Evolutionary conservation across 2,329 filamentous ascomycete genomes (phyloP), one percentile per base, ranked within the genome.

Genomic region (Gliomastix tumulicola): DNA sequence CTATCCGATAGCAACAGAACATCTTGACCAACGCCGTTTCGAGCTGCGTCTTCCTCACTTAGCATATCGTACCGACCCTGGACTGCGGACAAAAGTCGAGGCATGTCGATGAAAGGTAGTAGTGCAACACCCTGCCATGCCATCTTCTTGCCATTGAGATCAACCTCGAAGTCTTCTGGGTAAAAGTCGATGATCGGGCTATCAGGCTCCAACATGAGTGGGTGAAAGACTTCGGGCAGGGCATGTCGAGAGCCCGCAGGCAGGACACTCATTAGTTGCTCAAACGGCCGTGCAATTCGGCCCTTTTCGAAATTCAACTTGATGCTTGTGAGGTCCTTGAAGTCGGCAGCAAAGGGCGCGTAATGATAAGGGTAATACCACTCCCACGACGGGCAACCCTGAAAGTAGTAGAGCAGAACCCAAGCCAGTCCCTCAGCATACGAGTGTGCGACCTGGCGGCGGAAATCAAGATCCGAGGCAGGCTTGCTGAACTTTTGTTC

Each of bases 341-440:
- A 98, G 59, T 98, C 92, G 36, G 88, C 85, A 3, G 92, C 92
- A 56, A 98, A 98, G 4, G 94, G 92, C 2, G 92, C 94, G 56
- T 98, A 98, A 56, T 98, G 92, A 54, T 97, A 94, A 1, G 92
- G 92, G 54, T 96, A 98, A 58, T 92, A 98, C 92, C 92, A 98
- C 36, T 90, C 94, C 92, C 94, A 98, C 1, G 88, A 96, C 17
- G 92, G 88, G 51, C 92, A 98, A 19, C 92, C 92, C 60, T 98
- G 92, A 60, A 96, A 95, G 59, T 98, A 98, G 62, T 98, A 98
- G 23, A 89, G 71, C 35, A 98, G 68, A 27, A 98, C 92, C 92
- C 94, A 98, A 17, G 84, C 84, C 9, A 98, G 74, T 23, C 92
- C 92, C 66, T 97, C 88, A 11, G 90, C 88, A 57, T 98, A 98